Evolutionary conservation across 2,329 filamentous ascomycete species (phyloP), one percentile per base, ranked within the genome.

Genomic region (Blastomyces parvus): DNA sequence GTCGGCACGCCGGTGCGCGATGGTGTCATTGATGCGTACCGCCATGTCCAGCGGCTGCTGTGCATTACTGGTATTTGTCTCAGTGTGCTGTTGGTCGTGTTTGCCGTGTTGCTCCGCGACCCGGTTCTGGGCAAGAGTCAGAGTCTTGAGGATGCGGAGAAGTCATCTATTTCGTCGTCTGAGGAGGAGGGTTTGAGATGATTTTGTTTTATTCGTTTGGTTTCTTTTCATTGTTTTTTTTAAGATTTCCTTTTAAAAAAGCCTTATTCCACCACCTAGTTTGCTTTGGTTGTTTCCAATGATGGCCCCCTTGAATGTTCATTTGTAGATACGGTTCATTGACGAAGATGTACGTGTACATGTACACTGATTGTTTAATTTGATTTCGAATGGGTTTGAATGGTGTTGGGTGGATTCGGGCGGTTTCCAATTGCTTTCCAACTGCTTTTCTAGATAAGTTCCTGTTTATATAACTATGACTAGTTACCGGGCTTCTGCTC

Each of bases 21-120:
- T 33, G 76, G 74, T 0, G 76, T 78, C 2, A 76, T 82, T 59
- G 67, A 72, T 8, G 75, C 77, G 5, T 83, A 82, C 64, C 74
- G 74, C 62, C 71, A 79, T 60, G 75, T 77, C 0, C 81, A 83
- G 69, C 69, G 76, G 2, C 65, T 82, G 42, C 72, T 83, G 8
- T 82, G 79, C 64, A 82, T 82, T 62, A 78, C 79, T 0, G 81
- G 80, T 17, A 79, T 82, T 38, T 81, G 79, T 64, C 67, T 83
- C 9, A 79, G 76, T 9, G 72, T 79, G 13, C 73, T 80, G 3
- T 67, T 83, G 40, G 78, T 82, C 62, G 70, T 67, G 0, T 82
- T 82, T 65, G 71, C 80, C 2, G 68, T 78, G 42, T 73, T 76
- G 36, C 73, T 82, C 61, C 72, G 80, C 22, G 79, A 82, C 64